phyloP scores from a whole-genome alignment of 352 stramenopile genomes.

The Phytophthora rubi region DNA sequence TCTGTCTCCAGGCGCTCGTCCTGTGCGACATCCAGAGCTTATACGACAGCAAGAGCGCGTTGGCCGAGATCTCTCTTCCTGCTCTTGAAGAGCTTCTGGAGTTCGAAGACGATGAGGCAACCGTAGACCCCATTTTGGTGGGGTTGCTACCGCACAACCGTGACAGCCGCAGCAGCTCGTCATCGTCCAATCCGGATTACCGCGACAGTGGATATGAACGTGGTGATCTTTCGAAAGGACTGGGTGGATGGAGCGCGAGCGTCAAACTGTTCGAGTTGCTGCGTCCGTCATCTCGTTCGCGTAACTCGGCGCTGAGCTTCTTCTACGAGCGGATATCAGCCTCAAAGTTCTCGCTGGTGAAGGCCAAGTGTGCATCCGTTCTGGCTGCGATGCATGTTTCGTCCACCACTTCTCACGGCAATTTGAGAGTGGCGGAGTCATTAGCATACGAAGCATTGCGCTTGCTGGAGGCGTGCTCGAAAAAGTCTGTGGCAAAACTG shows the following conservation, averaged over 20 bases:
- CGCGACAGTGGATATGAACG: constrained; percentile 46
- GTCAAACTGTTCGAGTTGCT: constrained; percentile 59
- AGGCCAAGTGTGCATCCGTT: constrained; percentile 74
- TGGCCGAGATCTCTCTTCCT: constrained; percentile 70
- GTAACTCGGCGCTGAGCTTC: constrained; percentile 52
- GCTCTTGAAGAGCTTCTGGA: constrained; percentile 76
- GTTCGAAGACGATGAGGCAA: constrained; percentile 78
- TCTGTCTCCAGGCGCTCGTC: constrained; percentile 71
- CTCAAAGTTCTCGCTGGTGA: constrained; percentile 62
- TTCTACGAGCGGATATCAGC: constrained; percentile 67
- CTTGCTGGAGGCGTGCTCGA: constrained; percentile 68
- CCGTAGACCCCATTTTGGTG: constrained; percentile 55
- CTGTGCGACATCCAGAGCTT: constrained; percentile 84
- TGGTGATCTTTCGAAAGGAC: constrained; percentile 46
- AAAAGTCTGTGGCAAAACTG: constrained; percentile 26
- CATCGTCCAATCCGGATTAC: constrained; percentile 41
- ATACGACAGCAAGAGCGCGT: constrained; percentile 77
- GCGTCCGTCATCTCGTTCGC: constrained; percentile 46
- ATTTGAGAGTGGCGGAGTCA: constrained; percentile 66
- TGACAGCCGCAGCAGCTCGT: constrained; percentile 49
- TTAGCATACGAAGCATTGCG: constrained; percentile 80
- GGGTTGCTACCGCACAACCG: constrained; percentile 41
- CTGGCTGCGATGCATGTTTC: constrained; percentile 65
- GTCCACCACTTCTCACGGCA: constrained; percentile 46
- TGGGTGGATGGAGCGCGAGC: constrained; percentile 54